phyloP scores from a whole-genome alignment of 768 basidiomycete genomes.

The Trametes punicea region DNA sequence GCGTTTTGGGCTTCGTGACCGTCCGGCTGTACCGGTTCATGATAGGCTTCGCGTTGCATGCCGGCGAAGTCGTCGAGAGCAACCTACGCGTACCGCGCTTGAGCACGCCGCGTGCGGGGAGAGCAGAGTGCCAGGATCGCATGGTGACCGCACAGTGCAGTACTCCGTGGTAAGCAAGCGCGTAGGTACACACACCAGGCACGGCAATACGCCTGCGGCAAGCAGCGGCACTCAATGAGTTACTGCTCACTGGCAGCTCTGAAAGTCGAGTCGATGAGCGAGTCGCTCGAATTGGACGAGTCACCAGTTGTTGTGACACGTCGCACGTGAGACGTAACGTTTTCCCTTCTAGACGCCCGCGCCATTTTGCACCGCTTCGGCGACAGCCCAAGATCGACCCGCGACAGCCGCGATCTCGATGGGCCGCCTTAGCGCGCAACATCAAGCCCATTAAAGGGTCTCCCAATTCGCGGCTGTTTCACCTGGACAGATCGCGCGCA shows the following conservation, averaged over 20 bases:
- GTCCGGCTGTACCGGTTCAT: slow-evolving; percentile 69
- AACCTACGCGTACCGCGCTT: slow-evolving; percentile 13
- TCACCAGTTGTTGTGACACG: slow-evolving; percentile 17
- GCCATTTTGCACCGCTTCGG: slow-evolving; percentile 14
- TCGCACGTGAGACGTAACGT: slow-evolving; percentile 7
- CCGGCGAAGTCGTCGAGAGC: slow-evolving; percentile 15
- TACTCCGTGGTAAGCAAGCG: not conserved
- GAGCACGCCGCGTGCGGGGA: slow-evolving; percentile 10
- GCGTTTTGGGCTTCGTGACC: slow-evolving; percentile 89
- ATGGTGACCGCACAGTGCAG: slow-evolving; percentile 6
- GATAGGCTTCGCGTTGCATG: slow-evolving; percentile 28
- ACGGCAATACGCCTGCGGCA: too few relatives aligned
- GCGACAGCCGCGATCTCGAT: slow-evolving; percentile 10
- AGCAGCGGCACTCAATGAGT: not conserved
- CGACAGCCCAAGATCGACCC: slow-evolving; percentile 6
- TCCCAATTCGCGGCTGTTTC: slow-evolving; percentile 7
- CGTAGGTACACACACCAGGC: too few relatives aligned
- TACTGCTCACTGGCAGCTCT: not conserved
- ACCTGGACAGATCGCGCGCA: not conserved
- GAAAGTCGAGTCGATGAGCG: not conserved
- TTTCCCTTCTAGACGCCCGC: not conserved
- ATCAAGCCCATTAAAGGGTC: not conserved
- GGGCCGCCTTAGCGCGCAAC: too few relatives aligned
- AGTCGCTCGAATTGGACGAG: slow-evolving; percentile 4
- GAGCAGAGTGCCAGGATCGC: slow-evolving; percentile 12